Evolutionary conservation across 768 basidiomycete genomes (phyloP).

Genomic region (Leccinum barrowsii): DNA sequence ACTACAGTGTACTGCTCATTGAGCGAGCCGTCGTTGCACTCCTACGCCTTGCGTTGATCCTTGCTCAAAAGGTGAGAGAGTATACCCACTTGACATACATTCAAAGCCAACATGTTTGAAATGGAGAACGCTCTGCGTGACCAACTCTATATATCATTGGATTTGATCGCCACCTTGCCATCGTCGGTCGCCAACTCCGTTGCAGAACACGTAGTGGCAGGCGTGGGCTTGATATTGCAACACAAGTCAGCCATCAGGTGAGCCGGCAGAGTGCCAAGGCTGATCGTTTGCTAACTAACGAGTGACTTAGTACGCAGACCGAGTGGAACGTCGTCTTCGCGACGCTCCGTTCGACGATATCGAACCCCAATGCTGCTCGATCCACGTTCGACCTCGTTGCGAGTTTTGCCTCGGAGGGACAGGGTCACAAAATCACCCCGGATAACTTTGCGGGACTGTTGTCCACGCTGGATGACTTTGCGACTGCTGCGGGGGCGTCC

Average conservation of each 20-base stretch:
- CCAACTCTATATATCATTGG: constrained; percentile 92
- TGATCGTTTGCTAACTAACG: constrained; percentile 3
- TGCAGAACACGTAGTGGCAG: constrained; percentile 87
- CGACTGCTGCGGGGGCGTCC: constrained; percentile 64
- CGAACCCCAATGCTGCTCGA: constrained; percentile 84
- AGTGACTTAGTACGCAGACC: constrained; percentile 66
- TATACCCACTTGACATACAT: neutral
- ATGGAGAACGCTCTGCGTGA: constrained; percentile 77
- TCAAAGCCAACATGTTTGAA: neutral
- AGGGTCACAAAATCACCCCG: constrained; percentile 53
- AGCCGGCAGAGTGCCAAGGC: neutral
- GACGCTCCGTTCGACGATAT: constrained; percentile 78
- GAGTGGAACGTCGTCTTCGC: constrained; percentile 96
- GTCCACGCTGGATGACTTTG: constrained; percentile 83
- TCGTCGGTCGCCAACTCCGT: constrained; percentile 73
- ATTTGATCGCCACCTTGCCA: constrained; percentile 81
- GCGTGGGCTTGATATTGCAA: constrained; percentile 75
- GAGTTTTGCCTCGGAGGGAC: constrained; percentile 59
- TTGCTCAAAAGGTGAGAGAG: constrained; percentile 70
- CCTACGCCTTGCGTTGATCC: constrained; percentile 75
- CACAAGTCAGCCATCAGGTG: constrained; percentile 68
- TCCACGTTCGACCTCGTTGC: constrained; percentile 79
- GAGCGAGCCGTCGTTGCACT: constrained; percentile 92
- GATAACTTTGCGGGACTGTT: constrained; percentile 84
- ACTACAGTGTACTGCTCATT: constrained; percentile 87